A percentile compares a stretch with the other conserved stretches of the same genome.
Conservation (phyloP, 495 filamentous ascomycete species). For the Chaetomium tenue region DNA sequence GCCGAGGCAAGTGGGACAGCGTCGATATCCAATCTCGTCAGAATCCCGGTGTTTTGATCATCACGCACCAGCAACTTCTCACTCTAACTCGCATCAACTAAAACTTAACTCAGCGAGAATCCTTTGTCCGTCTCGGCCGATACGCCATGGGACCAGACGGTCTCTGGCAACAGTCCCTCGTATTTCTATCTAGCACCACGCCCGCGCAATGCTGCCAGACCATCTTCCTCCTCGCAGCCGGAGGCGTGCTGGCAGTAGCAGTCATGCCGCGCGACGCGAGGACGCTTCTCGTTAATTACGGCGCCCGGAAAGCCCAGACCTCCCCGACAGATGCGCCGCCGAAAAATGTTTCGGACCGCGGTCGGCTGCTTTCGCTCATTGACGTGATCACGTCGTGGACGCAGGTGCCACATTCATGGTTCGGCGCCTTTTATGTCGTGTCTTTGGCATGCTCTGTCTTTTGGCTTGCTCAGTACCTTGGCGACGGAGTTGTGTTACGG, state of each 20-base stretch:
- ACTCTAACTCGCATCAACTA: background rate
- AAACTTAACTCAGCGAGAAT: background rate
- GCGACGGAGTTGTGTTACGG: conserved; percentile 52
- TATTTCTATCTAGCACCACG: conserved; percentile 12
- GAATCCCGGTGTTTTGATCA: background rate
- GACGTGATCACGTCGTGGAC: conserved; percentile 36
- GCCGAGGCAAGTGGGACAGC: conserved; percentile 2
- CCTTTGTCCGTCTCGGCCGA: background rate
- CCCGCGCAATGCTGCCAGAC: conserved; percentile 47
- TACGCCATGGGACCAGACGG: conserved; percentile 9
- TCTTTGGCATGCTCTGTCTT: conserved; percentile 70
- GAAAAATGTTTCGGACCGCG: background rate
- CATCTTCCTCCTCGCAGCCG: conserved; percentile 47
- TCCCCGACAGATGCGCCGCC: background rate
- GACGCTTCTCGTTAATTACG: conserved; percentile 48
- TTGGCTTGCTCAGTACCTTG: conserved; percentile 69
- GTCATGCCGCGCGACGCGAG: conserved; percentile 42
- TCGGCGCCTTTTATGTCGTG: conserved; percentile 78
- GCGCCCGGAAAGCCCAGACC: conserved; percentile 39
- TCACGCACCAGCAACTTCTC: background rate
- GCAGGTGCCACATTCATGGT: conserved; percentile 81
- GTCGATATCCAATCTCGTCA: background rate
- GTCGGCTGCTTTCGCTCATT: conserved; percentile 32
- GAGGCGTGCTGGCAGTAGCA: conserved; percentile 39
- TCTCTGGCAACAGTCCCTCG: background rate